Evolutionary conservation across 495 filamentous ascomycete species (phyloP).

Genomic region (Alectoria sarmentosa): DNA sequence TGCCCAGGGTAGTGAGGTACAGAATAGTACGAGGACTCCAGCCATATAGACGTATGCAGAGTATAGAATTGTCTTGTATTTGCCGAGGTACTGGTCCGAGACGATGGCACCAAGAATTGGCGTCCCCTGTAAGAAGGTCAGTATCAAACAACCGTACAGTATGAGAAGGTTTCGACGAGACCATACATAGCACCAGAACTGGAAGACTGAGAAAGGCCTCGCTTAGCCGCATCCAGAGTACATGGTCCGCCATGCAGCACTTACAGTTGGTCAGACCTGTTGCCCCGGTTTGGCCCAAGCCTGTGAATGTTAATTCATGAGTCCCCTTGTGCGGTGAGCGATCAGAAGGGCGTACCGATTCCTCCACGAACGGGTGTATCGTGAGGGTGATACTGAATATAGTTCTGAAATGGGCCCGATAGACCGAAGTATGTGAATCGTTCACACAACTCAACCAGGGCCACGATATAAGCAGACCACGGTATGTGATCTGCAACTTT

Average conservation of each 20-base stretch:
- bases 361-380: constrained; percentile 35
- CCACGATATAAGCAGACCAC: constrained; percentile 51
- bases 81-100: constrained; percentile 64
- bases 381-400: constrained; percentile 41
- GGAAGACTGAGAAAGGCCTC: constrained; percentile 22
- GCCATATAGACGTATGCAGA: constrained; percentile 45
- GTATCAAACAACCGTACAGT: constrained; percentile 66
- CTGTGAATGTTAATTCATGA: constrained; percentile 15
- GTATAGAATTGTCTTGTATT: constrained; percentile 60
- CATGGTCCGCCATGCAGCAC: background rate
- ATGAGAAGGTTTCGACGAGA: constrained; percentile 55
- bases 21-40: constrained; percentile 44
- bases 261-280: constrained; percentile 48
- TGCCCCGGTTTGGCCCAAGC: constrained; percentile 42
- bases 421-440: constrained; percentile 64
- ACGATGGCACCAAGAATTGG: constrained; percentile 63
- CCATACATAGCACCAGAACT: constrained; percentile 67
- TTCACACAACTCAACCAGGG: constrained; percentile 57
- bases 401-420: constrained; percentile 40
- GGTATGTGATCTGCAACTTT: constrained; percentile 52
- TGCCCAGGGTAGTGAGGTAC: constrained; percentile 41
- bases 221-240: background rate
- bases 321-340: background rate
- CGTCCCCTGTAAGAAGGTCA: constrained; percentile 33
- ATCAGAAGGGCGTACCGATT: constrained; percentile 39